Percentiles rank a stretch among this genome's conserved stretches.
Evolutionary conservation across 2,329 filamentous ascomycete species (phyloP).

Genomic region (Neurospora crassa): DNA sequence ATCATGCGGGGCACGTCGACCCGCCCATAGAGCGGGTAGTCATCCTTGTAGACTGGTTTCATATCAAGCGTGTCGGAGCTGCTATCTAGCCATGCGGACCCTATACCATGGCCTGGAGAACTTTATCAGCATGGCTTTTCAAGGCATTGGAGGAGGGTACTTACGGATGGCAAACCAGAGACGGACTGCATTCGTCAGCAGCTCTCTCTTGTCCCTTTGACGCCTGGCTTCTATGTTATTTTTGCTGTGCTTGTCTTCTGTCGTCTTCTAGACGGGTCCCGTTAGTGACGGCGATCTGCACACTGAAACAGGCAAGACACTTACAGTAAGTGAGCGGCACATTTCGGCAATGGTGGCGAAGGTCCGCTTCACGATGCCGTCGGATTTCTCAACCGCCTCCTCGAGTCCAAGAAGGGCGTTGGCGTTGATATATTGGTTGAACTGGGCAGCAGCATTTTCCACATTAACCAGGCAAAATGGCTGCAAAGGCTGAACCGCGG

Average conservation of each 20-base stretch:
- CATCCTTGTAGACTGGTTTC: conserved; percentile 24
- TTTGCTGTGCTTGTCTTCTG: neutral
- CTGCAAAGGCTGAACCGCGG: conserved; percentile 22
- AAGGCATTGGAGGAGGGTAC: conserved; percentile 14
- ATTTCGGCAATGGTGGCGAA: conserved; percentile 20
- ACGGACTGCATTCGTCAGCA: conserved; percentile 32
- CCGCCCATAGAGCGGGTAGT: conserved; percentile 28
- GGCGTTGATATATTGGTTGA: conserved; percentile 27
- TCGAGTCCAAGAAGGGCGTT: conserved; percentile 23
- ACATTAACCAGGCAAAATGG: conserved; percentile 33
- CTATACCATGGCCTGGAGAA: conserved; percentile 32
- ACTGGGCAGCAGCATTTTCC: conserved; percentile 22
- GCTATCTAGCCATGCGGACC: conserved; percentile 30
- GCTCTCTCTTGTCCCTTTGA: conserved; percentile 21
- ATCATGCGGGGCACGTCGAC: conserved; percentile 34
- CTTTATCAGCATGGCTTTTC: neutral
- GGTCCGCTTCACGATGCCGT: conserved; percentile 21
- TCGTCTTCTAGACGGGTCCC: neutral
- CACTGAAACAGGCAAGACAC: neutral
- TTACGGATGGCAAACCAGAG: conserved; percentile 39
- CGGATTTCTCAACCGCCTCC: conserved; percentile 16
- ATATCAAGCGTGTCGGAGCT: conserved; percentile 32
- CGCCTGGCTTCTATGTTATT: conserved; percentile 13
- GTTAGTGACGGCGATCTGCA: neutral
- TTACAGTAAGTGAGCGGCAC: conserved; percentile 12